Base-by-base conservation (phyloP, 306 rosid species). In the Vigna nakashimae region DNA sequence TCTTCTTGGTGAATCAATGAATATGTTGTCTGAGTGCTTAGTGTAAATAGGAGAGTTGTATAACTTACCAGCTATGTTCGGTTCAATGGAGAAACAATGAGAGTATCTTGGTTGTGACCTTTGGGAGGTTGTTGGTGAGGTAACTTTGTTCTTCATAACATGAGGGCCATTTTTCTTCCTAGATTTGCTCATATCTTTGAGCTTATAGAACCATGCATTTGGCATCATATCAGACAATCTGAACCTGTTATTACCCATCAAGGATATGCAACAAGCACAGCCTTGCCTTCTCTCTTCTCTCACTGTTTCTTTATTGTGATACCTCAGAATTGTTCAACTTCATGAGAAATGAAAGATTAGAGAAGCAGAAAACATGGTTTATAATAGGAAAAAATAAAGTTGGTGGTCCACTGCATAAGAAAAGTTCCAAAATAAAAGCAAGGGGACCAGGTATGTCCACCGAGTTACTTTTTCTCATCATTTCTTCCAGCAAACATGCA, bases 191-290 rank as follows among this genome's bases (percentile, higher is more conserved):
- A 86, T 90, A 82, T 88, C 88, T 82, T 83, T 91, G 80, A 93
- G 97, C 86, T 88, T 88, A 86, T 90, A 88, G 76, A 93, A 93
- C 96, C 98, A 91, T 69, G 93, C 93, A 88, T 89, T 87, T 85
- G 95, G 94, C 42, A 93, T 82, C 95, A 90, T 91, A 77, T 88
- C 89, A 53, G 97, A 91, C 62, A 91, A 85, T 75, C 78, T 87
- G 86, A 93, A 88, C 89, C 78, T 88, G 90, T 84, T 70, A 43
- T 85, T 91, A 4, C 94, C 94, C 97, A 93, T 93, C 88, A 86
- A 75, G 66, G 68, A 69, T 52, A 73, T 65, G 18, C 66, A 65
- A 46, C 71, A 65, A 75, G 34, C 72, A 45, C 76, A 63, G 12
- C 14, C 40, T 59, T 55, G 12, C n/a, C 42, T 65, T 55, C 78